Evolutionary conservation across 2,329 filamentous ascomycete species (phyloP), one percentile per base, ranked within the genome.

Genomic region (Sporothrix pallida): DNA sequence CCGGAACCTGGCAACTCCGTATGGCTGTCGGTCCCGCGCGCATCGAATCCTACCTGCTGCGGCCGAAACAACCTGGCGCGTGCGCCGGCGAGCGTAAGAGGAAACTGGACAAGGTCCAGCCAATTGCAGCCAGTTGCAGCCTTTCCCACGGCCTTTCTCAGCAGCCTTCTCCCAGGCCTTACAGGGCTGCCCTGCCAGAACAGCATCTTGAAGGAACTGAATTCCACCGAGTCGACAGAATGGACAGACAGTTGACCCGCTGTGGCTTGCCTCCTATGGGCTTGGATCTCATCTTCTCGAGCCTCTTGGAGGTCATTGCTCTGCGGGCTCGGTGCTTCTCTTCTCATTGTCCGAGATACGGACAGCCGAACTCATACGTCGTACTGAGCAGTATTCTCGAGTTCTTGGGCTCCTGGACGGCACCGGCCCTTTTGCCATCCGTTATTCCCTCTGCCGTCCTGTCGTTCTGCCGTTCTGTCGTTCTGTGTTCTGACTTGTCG

Each of bases 31-130:
- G 72, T 70, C 52, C 62, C 58, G 58, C 58, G 58, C 58, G 58
- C 58, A 17, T 63, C 31, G 58, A 44, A 70, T 58, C 68, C 46
- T 68, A 20, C 60, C n/a, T 74, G 73, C 73, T 69, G 73, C 70
- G 62, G 69, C 70, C 69, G 69, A 74, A 74, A 74, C 62, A 69
- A 54, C 12, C 42, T 26, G 71, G 60, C 10, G 44, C 44, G 63
- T 72, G 37, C 70, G n/a, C 58, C 20, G 37, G 69, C 17, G 50
- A 70, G 31, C 48, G 31, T 26, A 70, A 44, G 67, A 70, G 17
- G 48, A 17, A 54, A 44, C 23, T 1, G 26, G 63, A 26, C 63
- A 68, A 9, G 65, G 31, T 42, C 37, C 46, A 68, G 46, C 48
- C 46, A 52, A 42, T 26, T 10, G 12, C 37, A 37, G 23, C 48